phyloP scores from a whole-genome alignment of 75 land plant species.

The Selaginella moellendorffii region DNA sequence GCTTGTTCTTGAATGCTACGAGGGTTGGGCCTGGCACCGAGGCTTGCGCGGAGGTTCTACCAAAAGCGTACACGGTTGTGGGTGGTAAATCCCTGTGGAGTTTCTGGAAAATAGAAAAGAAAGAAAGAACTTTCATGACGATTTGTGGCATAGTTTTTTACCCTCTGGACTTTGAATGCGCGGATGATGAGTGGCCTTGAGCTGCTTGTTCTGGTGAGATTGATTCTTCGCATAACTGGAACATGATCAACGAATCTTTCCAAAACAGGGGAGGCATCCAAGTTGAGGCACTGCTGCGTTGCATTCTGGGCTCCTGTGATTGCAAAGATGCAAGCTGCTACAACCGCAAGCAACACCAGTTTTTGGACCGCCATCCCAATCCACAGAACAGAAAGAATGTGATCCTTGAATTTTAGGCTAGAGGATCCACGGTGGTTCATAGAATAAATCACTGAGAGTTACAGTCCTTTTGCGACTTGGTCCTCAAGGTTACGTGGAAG shows the following conservation, averaged over 20 bases:
- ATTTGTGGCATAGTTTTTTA: not conserved
- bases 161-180: not conserved
- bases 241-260: constrained; percentile 13
- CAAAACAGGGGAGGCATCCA: constrained; percentile 14
- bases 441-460: too few species aligned
- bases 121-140: not conserved
- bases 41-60: not conserved
- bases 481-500: too few species aligned
- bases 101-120: too few species aligned
- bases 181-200: not conserved
- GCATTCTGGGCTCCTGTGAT: too few species aligned
- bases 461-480: too few species aligned
- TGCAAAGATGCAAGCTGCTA: too few species aligned
- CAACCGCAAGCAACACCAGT: too few species aligned
- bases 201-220: not conserved
- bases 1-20: not conserved
- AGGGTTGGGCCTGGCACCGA: not conserved
- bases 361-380: too few species aligned
- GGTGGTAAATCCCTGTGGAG: constrained; percentile 22
- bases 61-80: constrained; percentile 19
- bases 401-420: too few species aligned
- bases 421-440: too few species aligned
- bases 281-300: too few species aligned
- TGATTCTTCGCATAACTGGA: not conserved
- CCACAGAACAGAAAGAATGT: too few species aligned